Conservation (phyloP, 1,284 basidiomycete genomes). For the Apiotrichum montevideense region DNA sequence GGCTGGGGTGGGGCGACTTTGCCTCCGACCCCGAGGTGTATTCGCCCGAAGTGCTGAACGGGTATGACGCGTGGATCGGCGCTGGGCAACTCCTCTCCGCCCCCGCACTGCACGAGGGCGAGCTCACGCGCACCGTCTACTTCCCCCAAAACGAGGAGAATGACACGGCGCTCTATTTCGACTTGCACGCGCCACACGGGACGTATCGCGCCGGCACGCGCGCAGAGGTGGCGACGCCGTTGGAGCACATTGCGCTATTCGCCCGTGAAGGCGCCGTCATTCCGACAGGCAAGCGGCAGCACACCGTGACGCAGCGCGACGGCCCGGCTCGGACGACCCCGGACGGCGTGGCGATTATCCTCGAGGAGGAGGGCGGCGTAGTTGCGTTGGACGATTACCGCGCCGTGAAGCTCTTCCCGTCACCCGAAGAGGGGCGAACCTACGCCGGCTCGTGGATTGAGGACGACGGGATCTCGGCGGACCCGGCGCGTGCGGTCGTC, state of each 20-base stretch:
- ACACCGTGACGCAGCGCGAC: constrained; percentile 41
- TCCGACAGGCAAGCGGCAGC: constrained; percentile 45
- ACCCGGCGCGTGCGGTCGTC: constrained; percentile 35
- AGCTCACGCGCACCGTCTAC: constrained; percentile 42
- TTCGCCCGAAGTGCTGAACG: constrained; percentile 39
- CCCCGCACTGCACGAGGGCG: constrained; percentile 42
- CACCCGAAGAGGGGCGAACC: neutral
- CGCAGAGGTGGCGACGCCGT: constrained; percentile 41
- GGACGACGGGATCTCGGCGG: constrained; percentile 47
- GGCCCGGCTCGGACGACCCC: constrained; percentile 39
- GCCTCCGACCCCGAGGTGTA: constrained; percentile 44
- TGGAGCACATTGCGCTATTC: constrained; percentile 47
- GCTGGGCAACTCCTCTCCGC: constrained; percentile 43
- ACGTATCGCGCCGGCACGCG: constrained; percentile 26
- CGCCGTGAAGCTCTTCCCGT: constrained; percentile 46
- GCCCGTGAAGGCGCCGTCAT: constrained; percentile 46
- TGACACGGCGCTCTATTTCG: constrained; percentile 33
- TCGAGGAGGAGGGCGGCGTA: constrained; percentile 42
- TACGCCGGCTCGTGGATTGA: constrained; percentile 44
- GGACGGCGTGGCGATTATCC: constrained; percentile 44
- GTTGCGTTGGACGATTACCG: constrained; percentile 47
- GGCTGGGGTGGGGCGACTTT: constrained; percentile 46
- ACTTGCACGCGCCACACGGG: constrained; percentile 31
- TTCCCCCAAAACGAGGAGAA: constrained; percentile 35
- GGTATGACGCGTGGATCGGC: constrained; percentile 49